Evolutionary conservation across 345 rosid genomes (phyloP).

Genomic region (Gossypium ekmanianum): DNA sequence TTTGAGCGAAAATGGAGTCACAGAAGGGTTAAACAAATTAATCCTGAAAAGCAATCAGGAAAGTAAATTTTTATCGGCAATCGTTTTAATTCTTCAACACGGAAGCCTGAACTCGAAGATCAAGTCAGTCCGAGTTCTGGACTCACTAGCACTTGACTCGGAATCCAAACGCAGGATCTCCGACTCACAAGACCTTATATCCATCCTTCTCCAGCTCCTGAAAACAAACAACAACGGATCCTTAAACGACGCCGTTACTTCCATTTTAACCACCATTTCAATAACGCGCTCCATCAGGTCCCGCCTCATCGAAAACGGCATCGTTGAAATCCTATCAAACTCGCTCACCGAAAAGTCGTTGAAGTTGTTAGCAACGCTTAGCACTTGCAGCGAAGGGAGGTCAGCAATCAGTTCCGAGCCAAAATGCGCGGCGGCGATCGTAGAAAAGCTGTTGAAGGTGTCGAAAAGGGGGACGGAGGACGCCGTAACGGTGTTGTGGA

Average conservation of each 20-base stretch:
- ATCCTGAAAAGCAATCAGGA: constrained; percentile 27
- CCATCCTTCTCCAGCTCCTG: background rate
- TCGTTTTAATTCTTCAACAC: constrained; percentile 40
- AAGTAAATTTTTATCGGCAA: constrained; percentile 32
- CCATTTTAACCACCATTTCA: constrained; percentile 47
- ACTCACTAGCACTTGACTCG: constrained; percentile 45
- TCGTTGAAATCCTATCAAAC: background rate
- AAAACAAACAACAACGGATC: constrained; percentile 33
- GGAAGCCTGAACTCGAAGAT: constrained; percentile 45
- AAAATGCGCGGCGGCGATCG: constrained; percentile 49
- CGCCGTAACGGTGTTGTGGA: constrained; percentile 72
- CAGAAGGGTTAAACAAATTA: constrained; percentile 33
- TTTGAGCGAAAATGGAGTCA: constrained; percentile 35
- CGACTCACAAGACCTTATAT: constrained; percentile 25
- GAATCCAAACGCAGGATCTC: constrained; percentile 49
- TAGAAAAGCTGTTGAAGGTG: constrained; percentile 58
- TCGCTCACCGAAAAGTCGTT: constrained; percentile 38
- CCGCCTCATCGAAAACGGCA: constrained; percentile 30
- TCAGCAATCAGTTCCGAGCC: constrained; percentile 40
- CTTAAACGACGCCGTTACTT: constrained; percentile 47
- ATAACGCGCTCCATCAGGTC: constrained; percentile 42
- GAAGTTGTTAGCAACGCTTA: constrained; percentile 48
- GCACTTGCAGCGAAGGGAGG: constrained; percentile 62
- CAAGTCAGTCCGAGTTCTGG: constrained; percentile 50
- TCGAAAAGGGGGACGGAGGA: constrained; percentile 70